Evolutionary conservation across 208 protist species (phyloP), one percentile per base, ranked within the genome.

Genomic region (Crithidia expoeki): DNA sequence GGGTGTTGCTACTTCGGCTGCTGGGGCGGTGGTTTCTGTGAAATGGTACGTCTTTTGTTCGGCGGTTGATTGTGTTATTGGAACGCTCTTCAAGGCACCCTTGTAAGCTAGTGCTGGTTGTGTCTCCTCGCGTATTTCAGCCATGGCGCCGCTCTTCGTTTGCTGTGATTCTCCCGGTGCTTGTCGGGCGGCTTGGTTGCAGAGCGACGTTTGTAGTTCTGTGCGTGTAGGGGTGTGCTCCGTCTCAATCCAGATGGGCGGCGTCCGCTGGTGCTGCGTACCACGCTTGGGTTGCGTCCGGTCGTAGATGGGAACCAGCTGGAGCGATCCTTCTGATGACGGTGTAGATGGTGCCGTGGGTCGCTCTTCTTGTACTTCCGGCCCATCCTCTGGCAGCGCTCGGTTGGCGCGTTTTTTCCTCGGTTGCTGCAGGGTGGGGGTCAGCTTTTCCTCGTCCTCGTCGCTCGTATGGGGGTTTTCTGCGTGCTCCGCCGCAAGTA

Each of bases 211-310:
- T 14, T 58, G 56, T 4, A 2, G 17, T 0, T 55, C 47, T 5
- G 67, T 65, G 42, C 34, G 33, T 7, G 56, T 58, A 5, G 42
- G 34, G 3, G 67, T 44, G n/a, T 33, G 51, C n/a, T 72, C 57
- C 12, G 49, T 4, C 46, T 63, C 38, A 30, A 50, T 21, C 2
- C 34, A 65, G n/a, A 65, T 27, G 33, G 32, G 58, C 0, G 57
- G 57, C 4, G 40, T 72, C 1, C 44, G 67, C 36, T 32, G 67
- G 14, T 12, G 23, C 38, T 40, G 9, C 0, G 49, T n/a, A 2
- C 19, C 33, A 14, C 56, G 40, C 49, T 60, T 59, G 0, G 49
- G 59, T 23, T 55, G 57, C 0, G 57, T 46, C 34, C 36, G 58
- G 53, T 44, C 6, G 59, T 74, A 65, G 16, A 16, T 46, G 0